These are phyloP conservation scores for Phytopythium kandeliae DNA, from an alignment of 352 stramenopile genomes.

Conservation along the genomic window DNA sequence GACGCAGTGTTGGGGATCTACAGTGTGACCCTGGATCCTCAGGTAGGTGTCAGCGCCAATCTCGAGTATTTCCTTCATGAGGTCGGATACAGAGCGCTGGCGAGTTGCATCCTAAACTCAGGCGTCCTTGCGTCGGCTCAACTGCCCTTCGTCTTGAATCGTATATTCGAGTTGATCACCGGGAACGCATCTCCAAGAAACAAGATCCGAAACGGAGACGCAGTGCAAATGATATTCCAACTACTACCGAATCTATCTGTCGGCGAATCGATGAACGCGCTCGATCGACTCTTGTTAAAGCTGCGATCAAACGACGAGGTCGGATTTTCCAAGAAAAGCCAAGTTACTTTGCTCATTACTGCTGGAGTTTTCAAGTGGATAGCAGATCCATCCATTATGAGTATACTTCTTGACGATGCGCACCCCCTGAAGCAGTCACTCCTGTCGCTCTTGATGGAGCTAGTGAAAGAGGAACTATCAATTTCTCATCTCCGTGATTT, in stretches of 20 bases:
- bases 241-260: slow-evolving; percentile 33
- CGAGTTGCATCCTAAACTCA: slow-evolving; percentile 52
- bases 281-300: slow-evolving; percentile 40
- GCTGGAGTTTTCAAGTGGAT: slow-evolving; percentile 60
- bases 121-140: slow-evolving; percentile 34
- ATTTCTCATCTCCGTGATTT: slow-evolving; percentile 48
- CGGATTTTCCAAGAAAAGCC: slow-evolving; percentile 40
- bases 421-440: slow-evolving; percentile 29
- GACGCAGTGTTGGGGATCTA: slow-evolving; percentile 48
- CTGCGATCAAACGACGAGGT: slow-evolving; percentile 36
- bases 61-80: slow-evolving; percentile 35
- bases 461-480: slow-evolving; percentile 42
- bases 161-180: slow-evolving; percentile 56
- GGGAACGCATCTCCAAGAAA: slow-evolving; percentile 22
- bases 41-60: slow-evolving; percentile 18
- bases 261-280: slow-evolving; percentile 16
- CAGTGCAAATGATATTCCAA: slow-evolving; percentile 44
- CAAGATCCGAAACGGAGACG: slow-evolving; percentile 56
- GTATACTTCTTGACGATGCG: slow-evolving; percentile 22
- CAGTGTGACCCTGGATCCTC: slow-evolving; percentile 33
- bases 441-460: slow-evolving; percentile 29
- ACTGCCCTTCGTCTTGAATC: slow-evolving; percentile 30
- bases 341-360: slow-evolving; percentile 35
- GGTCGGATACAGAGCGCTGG: slow-evolving; percentile 37
- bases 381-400: slow-evolving; percentile 25